Evolutionary conservation across 73 alveolate genomes (phyloP).

Genomic region (Stentor coeruleus): DNA sequence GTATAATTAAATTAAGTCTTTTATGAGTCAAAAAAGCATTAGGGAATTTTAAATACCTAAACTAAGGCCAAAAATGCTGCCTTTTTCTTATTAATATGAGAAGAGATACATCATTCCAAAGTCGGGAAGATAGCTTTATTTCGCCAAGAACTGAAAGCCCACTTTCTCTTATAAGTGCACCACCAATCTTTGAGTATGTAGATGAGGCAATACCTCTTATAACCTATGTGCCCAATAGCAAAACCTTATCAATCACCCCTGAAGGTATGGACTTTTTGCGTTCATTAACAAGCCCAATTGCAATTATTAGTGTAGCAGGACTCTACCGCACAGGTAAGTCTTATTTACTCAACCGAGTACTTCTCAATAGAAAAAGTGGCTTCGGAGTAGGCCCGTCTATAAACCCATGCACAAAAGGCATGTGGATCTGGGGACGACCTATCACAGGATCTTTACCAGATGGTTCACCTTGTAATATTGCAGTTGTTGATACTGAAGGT

Average conservation of each 20-base stretch:
- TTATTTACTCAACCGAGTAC: constrained; percentile 76
- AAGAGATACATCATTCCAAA: neutral
- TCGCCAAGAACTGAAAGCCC: too few species aligned
- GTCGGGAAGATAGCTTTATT: too few species aligned
- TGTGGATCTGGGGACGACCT: constrained; percentile 99
- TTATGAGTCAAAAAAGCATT: too few species aligned
- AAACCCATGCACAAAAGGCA: constrained; percentile 96
- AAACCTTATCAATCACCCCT: neutral
- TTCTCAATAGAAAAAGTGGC: constrained; percentile 76
- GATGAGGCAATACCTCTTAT: neutral
- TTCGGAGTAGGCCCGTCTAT: constrained; percentile 75
- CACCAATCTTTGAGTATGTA: neutral
- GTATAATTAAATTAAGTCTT: too few species aligned
- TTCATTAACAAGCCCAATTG: constrained; percentile 57
- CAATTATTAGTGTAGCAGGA: constrained; percentile 96
- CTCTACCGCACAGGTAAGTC: constrained; percentile 98
- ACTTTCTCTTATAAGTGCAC: neutral
- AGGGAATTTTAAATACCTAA: too few species aligned
- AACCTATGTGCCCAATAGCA: neutral
- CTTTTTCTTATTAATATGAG: neutral
- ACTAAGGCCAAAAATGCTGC: too few species aligned
- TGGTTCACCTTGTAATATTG: constrained; percentile 33
- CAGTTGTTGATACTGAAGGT: constrained; percentile 95
- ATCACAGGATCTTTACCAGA: constrained; percentile 45
- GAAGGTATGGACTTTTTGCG: neutral